Evolutionary conservation across 257 asterid species (phyloP), one percentile per base, ranked within the genome.

Genomic region (Ilex asprella): DNA sequence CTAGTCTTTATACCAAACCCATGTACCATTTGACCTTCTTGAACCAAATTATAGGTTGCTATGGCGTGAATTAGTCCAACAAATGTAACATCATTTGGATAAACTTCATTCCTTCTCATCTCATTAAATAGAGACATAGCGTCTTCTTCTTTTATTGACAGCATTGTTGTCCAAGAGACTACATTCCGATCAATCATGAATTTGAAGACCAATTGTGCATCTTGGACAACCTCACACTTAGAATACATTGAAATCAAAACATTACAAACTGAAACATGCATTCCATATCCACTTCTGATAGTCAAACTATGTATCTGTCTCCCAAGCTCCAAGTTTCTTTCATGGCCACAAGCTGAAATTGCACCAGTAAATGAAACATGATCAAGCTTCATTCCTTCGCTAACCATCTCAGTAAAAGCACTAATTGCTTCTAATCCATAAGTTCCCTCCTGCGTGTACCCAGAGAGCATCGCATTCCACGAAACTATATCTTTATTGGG

Each of bases 81-180:
- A 68, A 92, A 88, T 0, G 98, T 92, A 46, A 88, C 95, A n/a
- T 81, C 87, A 70, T 89, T 92, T 21, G 98, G 97, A 73, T 74
- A 73, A 61, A 82, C 64, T 15, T 57, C 89, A 30, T 75, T 75
- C 66, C 76, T 72, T 51, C 86, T 76, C 98, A 92, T 89, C 78
- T 77, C 76, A 58, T 64, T 84, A 61, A 86, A 88, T 52, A 81
- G 55, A 59, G 27, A 43, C 65, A 92, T 57, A 1, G 93, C 94
- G 12, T 74, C 73, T 47, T 79, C 91, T 56, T 86, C 87, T 30
- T 70, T 63, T 49, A 83, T 65, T 11, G 95, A 83, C 67, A 92
- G 76, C 86, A 92, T 84, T 39, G 98, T 92, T 21, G 98, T 92
- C 93, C 95, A 92, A 64, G 98, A 92, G 30, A 92, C 85, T 10